Percentiles rank a stretch among this genome's conserved stretches.
These are phyloP conservation scores for Rhododendron molle DNA, from an alignment of 148 eudicot genomes.

Conservation along the genomic window DNA sequence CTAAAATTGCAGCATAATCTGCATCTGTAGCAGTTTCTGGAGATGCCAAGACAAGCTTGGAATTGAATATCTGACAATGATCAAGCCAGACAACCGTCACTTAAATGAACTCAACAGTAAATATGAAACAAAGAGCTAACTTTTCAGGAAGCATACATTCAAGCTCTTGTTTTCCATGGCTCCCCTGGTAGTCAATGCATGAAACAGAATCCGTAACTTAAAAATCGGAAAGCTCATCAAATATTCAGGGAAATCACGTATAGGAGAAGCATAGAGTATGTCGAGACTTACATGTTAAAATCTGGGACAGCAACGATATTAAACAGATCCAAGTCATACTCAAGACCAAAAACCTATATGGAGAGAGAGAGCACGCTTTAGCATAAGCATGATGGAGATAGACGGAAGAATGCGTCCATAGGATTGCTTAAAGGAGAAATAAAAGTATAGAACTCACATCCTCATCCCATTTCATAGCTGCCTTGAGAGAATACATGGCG, in stretches of 20 bases:
- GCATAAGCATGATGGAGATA: not conserved
- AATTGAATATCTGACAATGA: constrained; percentile 78
- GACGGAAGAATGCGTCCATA: not conserved
- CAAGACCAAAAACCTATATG: constrained; percentile 84
- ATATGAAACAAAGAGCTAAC: not conserved
- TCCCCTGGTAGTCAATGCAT: constrained; percentile 61
- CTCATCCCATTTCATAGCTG: constrained; percentile 99
- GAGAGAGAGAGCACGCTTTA: not conserved
- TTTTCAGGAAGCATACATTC: constrained; percentile 54
- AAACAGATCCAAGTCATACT: constrained; percentile 94
- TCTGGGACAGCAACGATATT: constrained; percentile 98
- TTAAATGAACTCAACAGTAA: not conserved
- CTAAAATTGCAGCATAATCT: constrained; percentile 95
- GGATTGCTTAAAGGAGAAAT: not conserved
- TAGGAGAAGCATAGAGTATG: not conserved
- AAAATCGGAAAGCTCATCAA: not conserved
- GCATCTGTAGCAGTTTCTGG: constrained; percentile 97
- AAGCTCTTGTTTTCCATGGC: constrained; percentile 99
- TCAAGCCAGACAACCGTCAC: constrained; percentile 10
- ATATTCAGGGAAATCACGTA: not conserved
- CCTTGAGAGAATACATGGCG: constrained; percentile 99
- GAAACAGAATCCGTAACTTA: constrained; percentile 7
- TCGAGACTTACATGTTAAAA: constrained; percentile 79
- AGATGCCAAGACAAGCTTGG: constrained; percentile 98
- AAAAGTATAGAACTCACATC: constrained; percentile 48